Conservation (phyloP, 2,329 filamentous ascomycete species). For the Ascochyta lentis region DNA sequence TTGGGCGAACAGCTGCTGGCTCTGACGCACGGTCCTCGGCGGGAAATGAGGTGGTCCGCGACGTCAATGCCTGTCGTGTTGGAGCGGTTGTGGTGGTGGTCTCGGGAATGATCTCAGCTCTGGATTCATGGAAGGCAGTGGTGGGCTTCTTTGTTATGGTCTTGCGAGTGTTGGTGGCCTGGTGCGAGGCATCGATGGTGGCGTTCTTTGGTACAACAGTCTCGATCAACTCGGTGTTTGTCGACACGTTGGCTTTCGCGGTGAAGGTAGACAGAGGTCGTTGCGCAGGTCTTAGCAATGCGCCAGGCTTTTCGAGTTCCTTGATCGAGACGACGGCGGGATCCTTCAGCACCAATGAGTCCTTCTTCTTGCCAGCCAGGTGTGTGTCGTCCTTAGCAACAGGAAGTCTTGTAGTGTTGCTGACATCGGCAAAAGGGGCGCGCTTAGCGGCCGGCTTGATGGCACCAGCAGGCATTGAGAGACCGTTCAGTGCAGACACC, state of each 20-base stretch:
- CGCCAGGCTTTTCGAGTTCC: constrained; percentile 53
- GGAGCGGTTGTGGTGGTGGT: constrained; percentile 23
- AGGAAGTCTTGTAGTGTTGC: constrained; percentile 64
- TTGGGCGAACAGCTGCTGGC: constrained; percentile 23
- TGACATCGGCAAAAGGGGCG: constrained; percentile 81
- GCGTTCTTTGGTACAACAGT: constrained; percentile 33
- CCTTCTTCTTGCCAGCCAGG: constrained; percentile 52
- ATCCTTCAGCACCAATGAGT: constrained; percentile 46
- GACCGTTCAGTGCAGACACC: constrained; percentile 65
- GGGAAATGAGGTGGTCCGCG: constrained; percentile 33
- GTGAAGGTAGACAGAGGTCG: constrained; percentile 54
- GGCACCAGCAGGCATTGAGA: constrained; percentile 58
- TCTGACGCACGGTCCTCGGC: constrained; percentile 31
- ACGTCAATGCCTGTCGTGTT: constrained; percentile 31
- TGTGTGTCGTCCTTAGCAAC: constrained; percentile 63
- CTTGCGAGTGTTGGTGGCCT: constrained; percentile 53
- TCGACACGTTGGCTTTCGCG: constrained; percentile 29
- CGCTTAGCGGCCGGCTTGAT: constrained; percentile 75
- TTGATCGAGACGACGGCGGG: constrained; percentile 37
- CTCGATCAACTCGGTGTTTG: constrained; percentile 23
- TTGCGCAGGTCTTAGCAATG: constrained; percentile 66
- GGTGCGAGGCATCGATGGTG: constrained; percentile 35
- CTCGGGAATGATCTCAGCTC: constrained; percentile 28
- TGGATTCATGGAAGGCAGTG: constrained; percentile 61
- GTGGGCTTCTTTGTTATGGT: constrained; percentile 60